Conservation (phyloP, 306 rosid genomes). For the Vachellia pachyceras region DNA sequence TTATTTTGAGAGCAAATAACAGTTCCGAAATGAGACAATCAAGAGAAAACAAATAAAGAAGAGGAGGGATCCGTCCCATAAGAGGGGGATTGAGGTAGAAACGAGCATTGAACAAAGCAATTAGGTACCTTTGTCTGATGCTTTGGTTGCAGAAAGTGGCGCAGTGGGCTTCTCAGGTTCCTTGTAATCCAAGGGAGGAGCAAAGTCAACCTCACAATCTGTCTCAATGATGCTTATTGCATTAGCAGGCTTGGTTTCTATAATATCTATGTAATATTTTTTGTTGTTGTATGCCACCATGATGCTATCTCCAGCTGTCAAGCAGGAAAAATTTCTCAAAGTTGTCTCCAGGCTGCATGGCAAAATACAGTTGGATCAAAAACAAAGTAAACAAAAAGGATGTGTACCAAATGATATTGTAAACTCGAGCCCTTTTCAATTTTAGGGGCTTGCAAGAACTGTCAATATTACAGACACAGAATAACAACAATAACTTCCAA, state of each 20-base stretch:
- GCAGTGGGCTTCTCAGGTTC: slow-evolving; percentile 82
- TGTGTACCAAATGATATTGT: background rate
- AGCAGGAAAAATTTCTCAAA: slow-evolving; percentile 90
- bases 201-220: slow-evolving; percentile 99
- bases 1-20: slow-evolving; percentile 24
- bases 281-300: slow-evolving; percentile 98
- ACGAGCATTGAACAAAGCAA: slow-evolving; percentile 31
- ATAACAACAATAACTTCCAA: background rate
- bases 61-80: background rate
- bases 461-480: background rate
- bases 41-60: background rate
- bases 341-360: slow-evolving; percentile 88
- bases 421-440: background rate
- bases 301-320: slow-evolving; percentile 93
- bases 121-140: slow-evolving; percentile 58
- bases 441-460: background rate
- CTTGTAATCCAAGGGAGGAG: slow-evolving; percentile 98
- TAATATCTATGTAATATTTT: slow-evolving; percentile 91
- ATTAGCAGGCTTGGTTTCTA: slow-evolving; percentile 83
- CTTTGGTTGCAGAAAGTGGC: slow-evolving; percentile 59
- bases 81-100: background rate
- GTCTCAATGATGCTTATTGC: slow-evolving; percentile 98
- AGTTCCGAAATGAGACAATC: background rate
- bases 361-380: slow-evolving; percentile 28
- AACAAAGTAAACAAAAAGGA: background rate